These are phyloP conservation scores for Ceratobasidium papillatum DNA, from an alignment of 1,284 basidiomycete genomes.

Conservation along the genomic window DNA sequence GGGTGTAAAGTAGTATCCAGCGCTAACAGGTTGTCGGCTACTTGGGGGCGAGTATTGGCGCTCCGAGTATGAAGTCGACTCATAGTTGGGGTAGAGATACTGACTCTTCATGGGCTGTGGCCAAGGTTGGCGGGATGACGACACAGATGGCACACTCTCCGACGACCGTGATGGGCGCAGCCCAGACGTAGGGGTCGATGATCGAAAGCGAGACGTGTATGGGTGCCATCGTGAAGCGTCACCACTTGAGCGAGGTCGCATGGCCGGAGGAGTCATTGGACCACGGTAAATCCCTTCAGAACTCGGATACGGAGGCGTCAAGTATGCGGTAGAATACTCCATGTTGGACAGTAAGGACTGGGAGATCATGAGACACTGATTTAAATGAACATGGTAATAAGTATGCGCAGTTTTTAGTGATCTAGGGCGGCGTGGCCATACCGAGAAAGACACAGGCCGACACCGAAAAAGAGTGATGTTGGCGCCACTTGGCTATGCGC, in stretches of 20 bases:
- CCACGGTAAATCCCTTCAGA: background rate
- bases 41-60: constrained; percentile 9
- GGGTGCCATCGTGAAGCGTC: constrained; percentile 29
- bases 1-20: constrained; percentile 20
- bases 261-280: background rate
- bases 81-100: constrained; percentile 23
- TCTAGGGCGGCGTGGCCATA: background rate
- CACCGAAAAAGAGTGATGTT: constrained; percentile 17
- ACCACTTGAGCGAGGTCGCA: constrained; percentile 12
- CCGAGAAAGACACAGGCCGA: constrained; percentile 25
- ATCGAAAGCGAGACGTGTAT: constrained; percentile 6
- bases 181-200: constrained; percentile 17
- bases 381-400: background rate
- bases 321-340: constrained; percentile 17
- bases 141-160: constrained; percentile 16
- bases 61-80: background rate
- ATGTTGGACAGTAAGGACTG: constrained; percentile 33
- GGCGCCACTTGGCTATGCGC: constrained; percentile 29
- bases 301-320: constrained; percentile 27
- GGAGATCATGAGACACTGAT: background rate
- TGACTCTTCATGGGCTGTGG: constrained; percentile 13
- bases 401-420: constrained; percentile 1
- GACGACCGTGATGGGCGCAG: constrained; percentile 17
- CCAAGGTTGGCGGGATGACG: constrained; percentile 19
- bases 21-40: background rate